These are phyloP conservation scores for Rosa multiflora DNA, from an alignment of 306 rosid genomes.

Conservation along the genomic window DNA sequence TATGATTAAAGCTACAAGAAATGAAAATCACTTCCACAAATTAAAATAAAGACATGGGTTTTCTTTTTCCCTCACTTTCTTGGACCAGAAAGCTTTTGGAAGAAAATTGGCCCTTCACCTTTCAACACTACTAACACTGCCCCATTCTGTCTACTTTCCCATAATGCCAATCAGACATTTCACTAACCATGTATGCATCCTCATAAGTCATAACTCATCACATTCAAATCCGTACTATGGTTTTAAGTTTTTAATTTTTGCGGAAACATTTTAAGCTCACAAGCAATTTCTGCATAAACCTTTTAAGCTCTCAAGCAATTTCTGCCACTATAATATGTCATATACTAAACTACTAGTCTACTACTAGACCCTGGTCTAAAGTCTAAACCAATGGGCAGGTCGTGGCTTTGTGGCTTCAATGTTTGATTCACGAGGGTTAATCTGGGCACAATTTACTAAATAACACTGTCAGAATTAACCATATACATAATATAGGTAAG, in stretches of 20 bases:
- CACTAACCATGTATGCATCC: constrained; percentile 16
- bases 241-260: neutral
- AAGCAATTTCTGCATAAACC: neutral
- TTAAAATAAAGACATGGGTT: constrained; percentile 4
- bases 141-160: constrained; percentile 30
- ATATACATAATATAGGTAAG: neutral
- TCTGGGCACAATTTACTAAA: constrained; percentile 8
- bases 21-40: constrained; percentile 20
- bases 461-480: constrained; percentile 12
- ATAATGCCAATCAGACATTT: constrained; percentile 21
- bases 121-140: constrained; percentile 6
- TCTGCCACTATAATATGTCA: neutral
- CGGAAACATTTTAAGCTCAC: neutral
- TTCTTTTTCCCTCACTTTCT: constrained; percentile 35
- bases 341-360: neutral
- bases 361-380: neutral
- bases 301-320: neutral
- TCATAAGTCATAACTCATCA: neutral
- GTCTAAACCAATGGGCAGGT: neutral
- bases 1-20: constrained; percentile 63
- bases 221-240: neutral
- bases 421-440: constrained; percentile 4
- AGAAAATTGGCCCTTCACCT: constrained; percentile 31
- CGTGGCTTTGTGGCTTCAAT: constrained; percentile 14
- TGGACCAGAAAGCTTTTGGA: constrained; percentile 27